Base-by-base conservation (phyloP, 257 asterid species). In the Solanum pimpinellifolium region DNA sequence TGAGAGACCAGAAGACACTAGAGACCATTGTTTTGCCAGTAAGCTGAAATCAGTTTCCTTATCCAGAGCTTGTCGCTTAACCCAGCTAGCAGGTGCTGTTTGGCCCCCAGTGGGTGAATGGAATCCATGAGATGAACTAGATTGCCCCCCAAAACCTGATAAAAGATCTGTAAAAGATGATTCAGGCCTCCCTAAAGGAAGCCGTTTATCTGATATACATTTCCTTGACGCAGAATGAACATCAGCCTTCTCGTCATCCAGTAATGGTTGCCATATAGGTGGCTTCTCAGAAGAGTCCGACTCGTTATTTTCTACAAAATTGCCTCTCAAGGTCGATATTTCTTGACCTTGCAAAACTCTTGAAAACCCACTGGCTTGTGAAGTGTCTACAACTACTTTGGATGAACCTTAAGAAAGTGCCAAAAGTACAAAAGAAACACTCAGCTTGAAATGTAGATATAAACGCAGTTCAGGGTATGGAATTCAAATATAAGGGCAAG, bases 301-400 rank as follows among this genome's bases (percentile, higher is more conserved):
- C 80, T 93, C 98, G 16, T 90, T 92, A 89, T 88, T 90, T 90
- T 95, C 98, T 0, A 91, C 89, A 88, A 93, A 88, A 85, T 92
- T 86, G 77, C 95, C 94, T 91, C 95, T 91, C 95, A 95, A 92
- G 95, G 98, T 93, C 92, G 91, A 91, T 60, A 87, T 85, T 93
- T 97, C 98, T 94, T 95, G 98, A 93, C 97, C 96, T 93, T 94
- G 98, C 92, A 97, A 93, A 95, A 94, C 96, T 96, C 98, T 93
- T 86, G 96, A 88, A 89, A 93, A 89, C 90, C 95, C 98, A 88
- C 78, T 87, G 75, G 92, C 89, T 84, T 95, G 95, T 85, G 93
- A 91, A 91, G 98, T 98, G 94, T 93, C 98, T 87, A 84, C 91
- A 42, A 89, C 83, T 88, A 93, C 89, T 90, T 92, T 97, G 83